A percentile compares a stretch with the other conserved stretches of the same genome.
Evolutionary conservation across 1,284 basidiomycete species (phyloP).

Genomic region (Microbotryomycetes sp.): DNA sequence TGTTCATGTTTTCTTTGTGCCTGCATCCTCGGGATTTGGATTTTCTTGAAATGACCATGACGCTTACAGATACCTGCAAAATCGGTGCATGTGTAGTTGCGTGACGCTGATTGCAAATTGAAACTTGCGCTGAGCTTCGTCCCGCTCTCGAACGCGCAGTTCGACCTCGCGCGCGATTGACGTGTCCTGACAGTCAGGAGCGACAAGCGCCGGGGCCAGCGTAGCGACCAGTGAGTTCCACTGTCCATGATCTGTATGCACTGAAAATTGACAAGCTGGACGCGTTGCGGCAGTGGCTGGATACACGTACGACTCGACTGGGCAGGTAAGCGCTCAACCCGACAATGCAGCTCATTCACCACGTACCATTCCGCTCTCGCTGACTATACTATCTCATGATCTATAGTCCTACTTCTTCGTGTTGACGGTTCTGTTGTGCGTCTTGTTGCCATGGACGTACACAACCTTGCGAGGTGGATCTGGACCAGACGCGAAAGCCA

Average conservation of each 20-base stretch:
- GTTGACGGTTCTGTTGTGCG: slow-evolving; percentile 35
- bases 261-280: neutral
- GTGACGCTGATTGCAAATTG: too few relatives aligned
- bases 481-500: slow-evolving; percentile 11
- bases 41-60: neutral
- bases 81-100: too few relatives aligned
- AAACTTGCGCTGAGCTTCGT: too few relatives aligned
- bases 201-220: too few relatives aligned
- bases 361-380: neutral
- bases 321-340: slow-evolving; percentile 14
- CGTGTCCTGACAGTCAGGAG: too few relatives aligned
- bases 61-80: too few relatives aligned
- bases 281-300: neutral
- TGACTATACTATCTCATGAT: neutral
- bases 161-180: too few relatives aligned
- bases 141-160: too few relatives aligned
- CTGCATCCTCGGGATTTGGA: neutral
- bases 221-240: too few relatives aligned
- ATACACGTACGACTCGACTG: slow-evolving; percentile 28
- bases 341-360: too few relatives aligned
- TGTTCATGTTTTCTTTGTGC: neutral
- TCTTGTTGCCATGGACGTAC: slow-evolving; percentile 36
- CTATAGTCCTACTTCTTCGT: slow-evolving; percentile 36
- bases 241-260: too few relatives aligned
- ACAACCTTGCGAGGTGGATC: slow-evolving; percentile 22